Conservation (phyloP, 2,329 filamentous ascomycete genomes). For the Fusarium fracticaudum region DNA sequence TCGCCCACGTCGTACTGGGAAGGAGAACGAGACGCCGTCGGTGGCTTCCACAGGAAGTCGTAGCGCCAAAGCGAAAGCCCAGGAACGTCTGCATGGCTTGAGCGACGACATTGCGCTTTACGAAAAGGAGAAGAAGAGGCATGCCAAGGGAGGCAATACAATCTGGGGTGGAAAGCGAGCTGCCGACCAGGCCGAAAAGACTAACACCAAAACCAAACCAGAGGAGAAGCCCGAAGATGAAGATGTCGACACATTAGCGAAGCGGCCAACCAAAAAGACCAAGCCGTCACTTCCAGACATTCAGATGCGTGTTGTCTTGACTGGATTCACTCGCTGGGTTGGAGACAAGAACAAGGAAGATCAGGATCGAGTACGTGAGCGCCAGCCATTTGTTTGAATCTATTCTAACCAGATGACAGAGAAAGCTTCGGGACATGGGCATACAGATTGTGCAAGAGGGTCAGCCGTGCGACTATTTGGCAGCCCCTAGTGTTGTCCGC, state of each 20-base stretch:
- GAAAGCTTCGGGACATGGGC: constrained; percentile 82
- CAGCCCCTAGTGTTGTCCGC: constrained; percentile 85
- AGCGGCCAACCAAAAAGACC: constrained; percentile 67
- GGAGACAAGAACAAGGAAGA: constrained; percentile 78
- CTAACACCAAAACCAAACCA: constrained; percentile 57
- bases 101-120: constrained; percentile 89
- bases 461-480: constrained; percentile 82
- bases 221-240: constrained; percentile 57
- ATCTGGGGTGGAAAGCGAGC: constrained; percentile 72
- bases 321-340: constrained; percentile 86
- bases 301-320: constrained; percentile 80
- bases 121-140: constrained; percentile 90
- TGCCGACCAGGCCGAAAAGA: constrained; percentile 66
- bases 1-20: constrained; percentile 62
- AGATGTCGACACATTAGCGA: constrained; percentile 57
- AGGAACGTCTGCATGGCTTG: constrained; percentile 78
- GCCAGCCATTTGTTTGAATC: background rate
- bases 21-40: constrained; percentile 86
- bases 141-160: constrained; percentile 56
- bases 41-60: constrained; percentile 75
- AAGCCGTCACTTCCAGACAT: constrained; percentile 71
- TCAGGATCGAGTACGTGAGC: constrained; percentile 75
- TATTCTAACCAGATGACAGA: constrained; percentile 58
- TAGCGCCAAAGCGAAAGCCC: constrained; percentile 87
- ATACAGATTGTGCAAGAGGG: constrained; percentile 82